phyloP scores from a whole-genome alignment of 345 rosid genomes.

The Hirschfeldia incana region DNA sequence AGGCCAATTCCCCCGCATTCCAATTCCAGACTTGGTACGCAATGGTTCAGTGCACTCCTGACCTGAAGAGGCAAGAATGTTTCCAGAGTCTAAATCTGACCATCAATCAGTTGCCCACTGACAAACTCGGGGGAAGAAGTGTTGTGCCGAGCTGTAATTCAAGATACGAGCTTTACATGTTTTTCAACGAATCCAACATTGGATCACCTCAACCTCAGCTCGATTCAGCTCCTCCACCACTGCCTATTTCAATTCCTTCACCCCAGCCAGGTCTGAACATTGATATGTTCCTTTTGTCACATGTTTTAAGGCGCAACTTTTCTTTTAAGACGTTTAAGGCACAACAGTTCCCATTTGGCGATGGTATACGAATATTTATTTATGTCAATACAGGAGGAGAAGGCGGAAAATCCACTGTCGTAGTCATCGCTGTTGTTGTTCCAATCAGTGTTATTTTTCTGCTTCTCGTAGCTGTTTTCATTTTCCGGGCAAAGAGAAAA shows the following conservation, averaged over 20 bases:
- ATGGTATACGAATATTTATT: too few relatives aligned
- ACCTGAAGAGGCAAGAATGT: conserved; percentile 27
- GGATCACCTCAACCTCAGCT: not conserved
- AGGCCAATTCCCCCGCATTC: not conserved
- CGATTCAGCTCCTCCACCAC: not conserved
- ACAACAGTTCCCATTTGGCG: not conserved
- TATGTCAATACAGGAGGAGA: conserved; percentile 30
- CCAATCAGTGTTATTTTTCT: conserved; percentile 11
- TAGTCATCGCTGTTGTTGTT: conserved; percentile 40
- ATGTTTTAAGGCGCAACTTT: not conserved
- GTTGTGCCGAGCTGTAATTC: not conserved
- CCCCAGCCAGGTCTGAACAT: not conserved
- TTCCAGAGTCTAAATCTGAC: conserved; percentile 1
- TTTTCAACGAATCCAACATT: not conserved
- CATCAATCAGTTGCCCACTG: not conserved
- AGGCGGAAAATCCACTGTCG: conserved; percentile 5
- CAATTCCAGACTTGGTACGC: conserved; percentile 28
- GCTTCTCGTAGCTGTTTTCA: conserved; percentile 28
- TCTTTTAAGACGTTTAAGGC: not conserved
- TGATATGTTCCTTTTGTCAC: not conserved
- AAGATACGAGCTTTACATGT: not conserved
- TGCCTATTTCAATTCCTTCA: too few relatives aligned
- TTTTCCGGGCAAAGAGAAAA: conserved; percentile 21
- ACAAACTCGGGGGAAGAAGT: conserved; percentile 34
- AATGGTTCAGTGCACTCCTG: conserved; percentile 53